A percentile compares a stretch with the other conserved stretches of the same genome.
These are phyloP conservation scores for Populus hybrid DNA, from an alignment of 441 rosid genomes.

Conservation along the genomic window DNA sequence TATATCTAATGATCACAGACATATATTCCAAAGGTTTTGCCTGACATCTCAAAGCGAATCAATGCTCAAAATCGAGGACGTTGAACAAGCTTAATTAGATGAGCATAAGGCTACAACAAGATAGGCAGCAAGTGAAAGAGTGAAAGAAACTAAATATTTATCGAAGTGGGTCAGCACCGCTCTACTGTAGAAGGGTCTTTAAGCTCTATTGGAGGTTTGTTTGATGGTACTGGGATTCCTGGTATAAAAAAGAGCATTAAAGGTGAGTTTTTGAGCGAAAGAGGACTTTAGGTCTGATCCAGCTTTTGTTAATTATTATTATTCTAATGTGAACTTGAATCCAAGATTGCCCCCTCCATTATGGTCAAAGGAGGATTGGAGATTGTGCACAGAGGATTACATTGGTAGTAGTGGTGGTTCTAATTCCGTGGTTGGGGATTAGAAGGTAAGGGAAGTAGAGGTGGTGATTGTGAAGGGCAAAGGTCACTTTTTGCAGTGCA, in stretches of 20 bases:
- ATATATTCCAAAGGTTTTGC: constrained; percentile 48
- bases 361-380: constrained; percentile 67
- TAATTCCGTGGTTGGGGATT: constrained; percentile 46
- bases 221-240: constrained; percentile 28
- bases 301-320: constrained; percentile 55
- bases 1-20: constrained; percentile 43
- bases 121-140: constrained; percentile 41
- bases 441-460: constrained; percentile 37
- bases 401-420: constrained; percentile 35
- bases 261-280: constrained; percentile 43
- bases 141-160: constrained; percentile 49
- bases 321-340: constrained; percentile 58
- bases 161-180: constrained; percentile 79
- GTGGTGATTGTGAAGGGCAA: constrained; percentile 27
- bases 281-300: constrained; percentile 69
- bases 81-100: constrained; percentile 41
- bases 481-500: constrained; percentile 45
- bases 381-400: constrained; percentile 53
- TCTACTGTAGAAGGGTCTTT: constrained; percentile 70
- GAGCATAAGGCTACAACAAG: constrained; percentile 44
- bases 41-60: constrained; percentile 50
- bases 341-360: constrained; percentile 73
- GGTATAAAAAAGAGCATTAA: constrained; percentile 22
- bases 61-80: constrained; percentile 53
- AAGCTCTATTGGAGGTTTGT: constrained; percentile 55